Base-by-base conservation (phyloP, 2,329 filamentous ascomycete genomes). In the Lecanicillium sp. region DNA sequence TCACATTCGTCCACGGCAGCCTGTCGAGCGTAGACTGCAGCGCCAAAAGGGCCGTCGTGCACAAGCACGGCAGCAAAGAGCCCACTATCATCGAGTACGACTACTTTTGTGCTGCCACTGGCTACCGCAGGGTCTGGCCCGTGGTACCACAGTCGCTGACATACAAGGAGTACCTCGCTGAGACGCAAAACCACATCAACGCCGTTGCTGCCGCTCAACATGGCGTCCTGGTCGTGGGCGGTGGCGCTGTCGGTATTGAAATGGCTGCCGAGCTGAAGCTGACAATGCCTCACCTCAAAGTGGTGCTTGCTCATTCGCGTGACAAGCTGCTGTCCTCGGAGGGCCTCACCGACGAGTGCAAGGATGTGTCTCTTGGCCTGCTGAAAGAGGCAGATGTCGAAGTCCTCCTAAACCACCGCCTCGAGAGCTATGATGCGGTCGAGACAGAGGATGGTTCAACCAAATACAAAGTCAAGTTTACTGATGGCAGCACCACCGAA, bases 231-330 rank as follows among this genome's bases (percentile, higher is more conserved):
- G 69, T 90, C 17, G 78, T 90, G n/a, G 84, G 85, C 14, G 85
- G 85, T 46, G 62, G 83, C 36, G 86, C 85, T 6, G 85, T 89
- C 2, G 86, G 86, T 8, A 79, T 89, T 39, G 85, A 90, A 56
- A 87, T 90, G 71, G 84, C 86, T 0, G 78, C 82, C 2, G 85
- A 92, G 61, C 65, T 89, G 39, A 89, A 88, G 59, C 57, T 74
- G 33, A 64, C 79, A 17, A 71, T 81, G 44, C 84, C 86, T 0
- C 51, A 72, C 10, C 63, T 77, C 39, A 72, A 72, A 29, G 79
- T 90, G n/a, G 84, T 77, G 1, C 71, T 92, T 2, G 74, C 87
- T 4, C 86, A 90, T 56, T 88, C 84, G 4, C 70, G 83, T 14
- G 66, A 72, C 18, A 75, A 75, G 50, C 72, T 90, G 2, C 68